phyloP scores from a whole-genome alignment of 2,329 filamentous ascomycete genomes.

The Ascocoryne sarcoides region DNA sequence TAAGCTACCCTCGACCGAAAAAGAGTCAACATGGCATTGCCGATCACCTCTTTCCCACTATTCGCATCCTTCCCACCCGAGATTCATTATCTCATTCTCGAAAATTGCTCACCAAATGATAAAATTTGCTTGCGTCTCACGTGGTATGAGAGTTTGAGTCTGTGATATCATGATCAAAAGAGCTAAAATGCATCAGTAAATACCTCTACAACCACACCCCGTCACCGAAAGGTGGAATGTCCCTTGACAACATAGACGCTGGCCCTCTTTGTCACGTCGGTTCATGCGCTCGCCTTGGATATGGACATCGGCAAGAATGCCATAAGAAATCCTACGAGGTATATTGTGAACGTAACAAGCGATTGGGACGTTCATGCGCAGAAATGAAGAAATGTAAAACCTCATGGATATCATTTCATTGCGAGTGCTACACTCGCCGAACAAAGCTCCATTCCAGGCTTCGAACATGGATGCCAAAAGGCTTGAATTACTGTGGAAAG shows the following conservation, averaged over 20 bases:
- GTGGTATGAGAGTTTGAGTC: constrained; percentile 13
- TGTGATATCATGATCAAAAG: background rate
- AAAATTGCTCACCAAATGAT: constrained; percentile 19
- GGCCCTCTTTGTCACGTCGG: constrained; percentile 6
- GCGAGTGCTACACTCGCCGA: constrained; percentile 13
- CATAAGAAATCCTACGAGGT: constrained; percentile 11
- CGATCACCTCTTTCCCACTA: constrained; percentile 11
- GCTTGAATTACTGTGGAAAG: constrained; percentile 17
- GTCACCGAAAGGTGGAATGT: constrained; percentile 1
- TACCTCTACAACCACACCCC: constrained; percentile 16
- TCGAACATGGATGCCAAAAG: constrained; percentile 18
- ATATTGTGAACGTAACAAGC: background rate
- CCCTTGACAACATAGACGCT: constrained; percentile 10
- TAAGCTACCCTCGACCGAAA: background rate
- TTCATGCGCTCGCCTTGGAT: background rate
- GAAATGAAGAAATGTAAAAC: constrained; percentile 10
- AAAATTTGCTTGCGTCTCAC: constrained; percentile 21
- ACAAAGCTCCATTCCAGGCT: constrained; percentile 13
- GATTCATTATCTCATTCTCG: constrained; percentile 20
- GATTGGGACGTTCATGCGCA: constrained; percentile 1
- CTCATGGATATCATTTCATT: constrained; percentile 9
- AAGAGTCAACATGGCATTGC: background rate
- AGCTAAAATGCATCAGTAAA: constrained; percentile 11
- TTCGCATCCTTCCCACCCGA: constrained; percentile 21
- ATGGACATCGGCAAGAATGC: constrained; percentile 9